Evolutionary conservation across 148 eudicot genomes (phyloP), one percentile per base, ranked within the genome.

Genomic region (Suaeda aralocaspica): DNA sequence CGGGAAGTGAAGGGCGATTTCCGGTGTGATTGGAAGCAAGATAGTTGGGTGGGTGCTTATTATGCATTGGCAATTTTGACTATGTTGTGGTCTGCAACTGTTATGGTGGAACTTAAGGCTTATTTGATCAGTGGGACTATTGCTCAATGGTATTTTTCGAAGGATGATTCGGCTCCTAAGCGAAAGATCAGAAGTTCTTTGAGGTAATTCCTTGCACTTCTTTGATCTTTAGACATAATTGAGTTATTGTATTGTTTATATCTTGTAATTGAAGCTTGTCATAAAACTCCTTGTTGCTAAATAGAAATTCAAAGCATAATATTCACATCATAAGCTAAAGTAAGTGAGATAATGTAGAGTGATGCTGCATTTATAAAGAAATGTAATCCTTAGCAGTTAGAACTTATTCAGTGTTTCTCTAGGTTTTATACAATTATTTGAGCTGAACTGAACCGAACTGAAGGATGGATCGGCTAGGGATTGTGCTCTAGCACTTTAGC

Each of bases 141-240:
- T 82, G 97, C 97, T 46, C 97, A 94, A 63, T 94, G 99, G 99
- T 94, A 94, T 72, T 91, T 94, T 70, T 87, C 92, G 3, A 91
- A 94, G 89, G 91, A 84, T 61, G 84, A 82, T 64, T 66, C 81
- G 1, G 49, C 64, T 11, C 89, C 87, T 52, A 90, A 82, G 72
- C 75, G 84, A 65, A 86, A 85, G 15, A 78, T 94, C 55, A 80
- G 97, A 28, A 86, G 89, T 65, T 81, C 91, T 45, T 73, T 94
- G 76, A 94, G 99, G 99, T 94, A 63, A 69, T 74, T 60, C 30
- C 59, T 51, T 53, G 9, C 4, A 67, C 53, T 14, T 11, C n/a
- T 64, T 51, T 49, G 2, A 18, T 49, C 15, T 49, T 36, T 51
- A 9, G 41, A 45, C 59, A 34, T 53, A 28, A 13, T 36, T 3